phyloP scores from a whole-genome alignment of 176 grass and related monocot genomes.

The Thalia dealbata region DNA sequence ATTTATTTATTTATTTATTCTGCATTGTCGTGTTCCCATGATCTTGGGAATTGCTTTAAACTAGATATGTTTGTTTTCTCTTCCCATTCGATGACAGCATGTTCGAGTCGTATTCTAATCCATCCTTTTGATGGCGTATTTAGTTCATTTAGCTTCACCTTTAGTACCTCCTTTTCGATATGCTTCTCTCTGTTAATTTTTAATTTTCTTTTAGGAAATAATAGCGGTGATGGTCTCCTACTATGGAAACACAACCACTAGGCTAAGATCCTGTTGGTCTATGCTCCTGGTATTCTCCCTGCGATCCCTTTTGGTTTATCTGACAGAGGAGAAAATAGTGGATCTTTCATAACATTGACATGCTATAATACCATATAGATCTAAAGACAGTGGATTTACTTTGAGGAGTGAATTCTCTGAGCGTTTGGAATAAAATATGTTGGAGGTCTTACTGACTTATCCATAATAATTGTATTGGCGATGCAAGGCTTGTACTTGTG shows the following conservation, averaged over 20 bases:
- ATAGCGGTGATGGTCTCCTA: neutral
- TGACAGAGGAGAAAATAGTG: neutral
- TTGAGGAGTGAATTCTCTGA: neutral
- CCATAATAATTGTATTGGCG: too few relatives aligned
- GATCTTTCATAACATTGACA: neutral
- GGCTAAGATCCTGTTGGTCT: neutral
- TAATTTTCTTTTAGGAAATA: neutral
- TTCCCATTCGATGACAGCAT: conserved; percentile 1
- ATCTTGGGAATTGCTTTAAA: neutral
- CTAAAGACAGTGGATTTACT: neutral
- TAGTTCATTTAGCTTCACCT: too few relatives aligned
- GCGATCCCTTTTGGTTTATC: neutral
- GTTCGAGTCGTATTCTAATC: neutral
- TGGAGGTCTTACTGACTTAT: too few relatives aligned
- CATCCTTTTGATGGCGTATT: neutral
- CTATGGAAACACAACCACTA: neutral
- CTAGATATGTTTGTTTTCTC: neutral
- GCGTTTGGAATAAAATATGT: neutral
- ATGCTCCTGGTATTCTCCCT: neutral
- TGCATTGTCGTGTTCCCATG: neutral
- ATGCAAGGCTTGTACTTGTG: too few relatives aligned
- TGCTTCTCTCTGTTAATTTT: neutral
- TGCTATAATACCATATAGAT: neutral
- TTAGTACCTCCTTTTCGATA: too few relatives aligned
- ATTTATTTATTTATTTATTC: too few relatives aligned